Conservation (phyloP, 495 filamentous ascomycete species). For the Cairneyella variabilis region DNA sequence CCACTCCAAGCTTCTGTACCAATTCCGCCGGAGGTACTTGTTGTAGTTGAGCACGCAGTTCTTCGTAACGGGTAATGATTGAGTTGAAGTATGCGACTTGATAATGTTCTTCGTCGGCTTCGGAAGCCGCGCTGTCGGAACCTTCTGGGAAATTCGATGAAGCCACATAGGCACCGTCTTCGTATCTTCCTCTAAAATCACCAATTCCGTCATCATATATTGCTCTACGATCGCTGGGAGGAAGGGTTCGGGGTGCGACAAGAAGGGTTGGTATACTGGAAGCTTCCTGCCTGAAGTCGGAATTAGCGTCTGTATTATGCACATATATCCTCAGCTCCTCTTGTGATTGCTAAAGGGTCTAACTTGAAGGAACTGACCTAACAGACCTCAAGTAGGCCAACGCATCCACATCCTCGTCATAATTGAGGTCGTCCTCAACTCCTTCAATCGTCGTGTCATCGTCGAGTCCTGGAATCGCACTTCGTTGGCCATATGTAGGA, state of each 20-base stretch:
- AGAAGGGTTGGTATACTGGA: constrained; percentile 34
- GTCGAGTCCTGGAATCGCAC: constrained; percentile 74
- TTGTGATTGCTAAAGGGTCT: too few relatives aligned
- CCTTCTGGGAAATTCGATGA: not conserved
- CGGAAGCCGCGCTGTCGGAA: constrained; percentile 14
- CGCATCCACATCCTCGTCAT: constrained; percentile 57
- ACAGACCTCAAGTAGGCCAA: constrained; percentile 76
- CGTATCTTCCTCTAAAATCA: constrained; percentile 57
- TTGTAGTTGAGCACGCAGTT: constrained; percentile 55
- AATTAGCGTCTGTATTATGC: constrained; percentile 24
- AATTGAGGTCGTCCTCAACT: constrained; percentile 52
- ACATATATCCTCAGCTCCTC: too few relatives aligned
- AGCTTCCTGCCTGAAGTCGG: constrained; percentile 34
- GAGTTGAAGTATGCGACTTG: constrained; percentile 60
- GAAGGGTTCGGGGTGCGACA: constrained; percentile 29
- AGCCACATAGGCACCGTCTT: constrained; percentile 61
- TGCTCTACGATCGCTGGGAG: constrained; percentile 30
- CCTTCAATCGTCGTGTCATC: constrained; percentile 40
- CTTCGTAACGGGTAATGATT: constrained; percentile 55
- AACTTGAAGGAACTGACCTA: constrained; percentile 64
- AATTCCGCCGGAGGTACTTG: constrained; percentile 45
- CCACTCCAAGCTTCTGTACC: constrained; percentile 46
- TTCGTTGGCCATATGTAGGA: constrained; percentile 68
- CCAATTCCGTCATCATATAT: constrained; percentile 40
- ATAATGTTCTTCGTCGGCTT: constrained; percentile 35